phyloP scores from a whole-genome alignment of 108 stramenopile genomes.

The Bacterosira constricta region DNA sequence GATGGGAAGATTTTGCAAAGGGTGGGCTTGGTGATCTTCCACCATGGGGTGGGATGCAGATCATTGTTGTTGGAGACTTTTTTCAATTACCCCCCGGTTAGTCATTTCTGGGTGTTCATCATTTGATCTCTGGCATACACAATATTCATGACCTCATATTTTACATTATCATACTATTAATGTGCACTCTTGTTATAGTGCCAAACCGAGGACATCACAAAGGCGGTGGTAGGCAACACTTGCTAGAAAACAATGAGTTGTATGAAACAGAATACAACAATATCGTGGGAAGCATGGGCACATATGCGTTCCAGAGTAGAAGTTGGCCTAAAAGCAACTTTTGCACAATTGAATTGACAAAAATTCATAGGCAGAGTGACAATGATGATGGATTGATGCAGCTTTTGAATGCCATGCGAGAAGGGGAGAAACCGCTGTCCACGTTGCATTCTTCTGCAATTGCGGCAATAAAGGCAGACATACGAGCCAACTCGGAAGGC shows the following conservation, averaged over 20 bases:
- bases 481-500: constrained; percentile 28
- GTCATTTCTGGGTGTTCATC: no score
- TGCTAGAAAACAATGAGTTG: constrained; percentile 19
- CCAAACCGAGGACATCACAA: constrained; percentile 10
- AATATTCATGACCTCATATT: no score
- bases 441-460: not conserved
- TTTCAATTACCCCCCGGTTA: constrained; percentile 83
- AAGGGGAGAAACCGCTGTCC: constrained; percentile 18
- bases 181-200: no score
- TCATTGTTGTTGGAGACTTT: constrained; percentile 80
- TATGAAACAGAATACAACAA: constrained; percentile 16
- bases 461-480: constrained; percentile 8
- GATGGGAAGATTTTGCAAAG: constrained; percentile 23
- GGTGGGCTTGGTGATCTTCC: constrained; percentile 29
- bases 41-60: constrained; percentile 82
- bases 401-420: constrained; percentile 54
- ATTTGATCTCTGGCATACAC: no score
- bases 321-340: constrained; percentile 20
- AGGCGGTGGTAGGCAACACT: not conserved
- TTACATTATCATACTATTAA: no score
- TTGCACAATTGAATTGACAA: constrained; percentile 24
- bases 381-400: constrained; percentile 49
- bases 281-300: constrained; percentile 38
- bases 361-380: constrained; percentile 50
- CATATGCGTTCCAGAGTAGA: constrained; percentile 54